Conservation (phyloP, 2,329 filamentous ascomycete species). For the Sporothrix curviconia region DNA sequence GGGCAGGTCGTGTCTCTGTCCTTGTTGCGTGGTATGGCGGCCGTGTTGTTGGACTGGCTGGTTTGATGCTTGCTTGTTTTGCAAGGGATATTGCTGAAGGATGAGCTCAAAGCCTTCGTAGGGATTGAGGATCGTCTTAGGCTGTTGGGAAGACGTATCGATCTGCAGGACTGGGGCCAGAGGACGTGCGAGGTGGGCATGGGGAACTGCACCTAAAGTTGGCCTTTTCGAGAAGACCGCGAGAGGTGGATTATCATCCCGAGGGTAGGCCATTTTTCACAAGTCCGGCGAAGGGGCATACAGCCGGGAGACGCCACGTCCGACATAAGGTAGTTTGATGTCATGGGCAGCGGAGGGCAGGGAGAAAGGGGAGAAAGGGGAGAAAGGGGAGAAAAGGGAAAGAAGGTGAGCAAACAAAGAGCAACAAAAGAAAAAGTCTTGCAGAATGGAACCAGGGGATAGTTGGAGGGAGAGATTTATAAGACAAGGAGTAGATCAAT, state of each 20-base stretch:
- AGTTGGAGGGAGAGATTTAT: too few species aligned
- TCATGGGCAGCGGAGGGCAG: not conserved
- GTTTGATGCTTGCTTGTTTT: not conserved
- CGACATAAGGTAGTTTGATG: constrained; percentile 9
- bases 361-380: not conserved
- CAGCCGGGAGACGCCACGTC: constrained; percentile 3
- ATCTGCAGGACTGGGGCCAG: not conserved
- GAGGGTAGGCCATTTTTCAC: constrained; percentile 6
- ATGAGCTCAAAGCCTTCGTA: not conserved
- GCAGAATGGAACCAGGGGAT: too few species aligned
- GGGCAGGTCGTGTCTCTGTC: too few species aligned
- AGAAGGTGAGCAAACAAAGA: not conserved
- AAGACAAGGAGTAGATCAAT: too few species aligned
- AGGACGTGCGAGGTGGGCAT: not conserved
- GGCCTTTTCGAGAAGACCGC: not conserved
- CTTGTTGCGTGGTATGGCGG: not conserved
- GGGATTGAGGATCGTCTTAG: not conserved
- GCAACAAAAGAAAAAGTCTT: too few species aligned
- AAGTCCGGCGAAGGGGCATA: constrained; percentile 11
- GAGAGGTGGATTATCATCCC: not conserved
- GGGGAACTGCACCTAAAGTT: not conserved
- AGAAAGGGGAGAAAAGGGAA: not conserved
- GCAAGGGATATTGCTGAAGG: not conserved
- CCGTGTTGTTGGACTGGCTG: not conserved
- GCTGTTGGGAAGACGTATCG: not conserved